These are phyloP conservation scores for Leishmania tarentolae DNA, from an alignment of 208 protist species.

Conservation along the genomic window DNA sequence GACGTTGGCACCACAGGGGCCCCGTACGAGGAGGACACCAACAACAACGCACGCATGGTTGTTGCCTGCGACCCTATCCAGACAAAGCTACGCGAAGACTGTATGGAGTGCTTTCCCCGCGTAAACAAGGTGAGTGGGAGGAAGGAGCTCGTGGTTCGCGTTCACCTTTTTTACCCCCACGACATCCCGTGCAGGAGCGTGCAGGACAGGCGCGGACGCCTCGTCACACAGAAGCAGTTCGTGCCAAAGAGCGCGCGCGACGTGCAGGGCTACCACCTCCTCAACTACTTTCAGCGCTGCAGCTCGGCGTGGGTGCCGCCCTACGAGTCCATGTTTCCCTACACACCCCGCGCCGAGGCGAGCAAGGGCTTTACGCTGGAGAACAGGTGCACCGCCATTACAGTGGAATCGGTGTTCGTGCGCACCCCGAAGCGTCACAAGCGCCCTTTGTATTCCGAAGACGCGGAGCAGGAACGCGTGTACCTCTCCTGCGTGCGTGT, in stretches of 20 bases:
- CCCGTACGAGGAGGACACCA: not conserved
- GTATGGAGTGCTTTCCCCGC: constrained; percentile 23
- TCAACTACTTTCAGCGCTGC: not conserved
- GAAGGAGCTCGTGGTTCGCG: constrained; percentile 17
- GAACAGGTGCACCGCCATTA: constrained; percentile 13
- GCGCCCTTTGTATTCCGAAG: constrained; percentile 21
- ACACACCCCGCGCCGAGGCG: not conserved
- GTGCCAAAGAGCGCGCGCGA: constrained; percentile 8
- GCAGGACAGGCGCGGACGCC: constrained; percentile 16
- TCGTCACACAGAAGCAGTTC: constrained; percentile 23
- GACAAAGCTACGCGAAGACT: constrained; percentile 26
- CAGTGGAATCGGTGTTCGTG: constrained; percentile 28
- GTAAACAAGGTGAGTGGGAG: not conserved
- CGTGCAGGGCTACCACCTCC: constrained; percentile 13
- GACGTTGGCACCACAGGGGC: not conserved
- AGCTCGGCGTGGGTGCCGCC: not conserved
- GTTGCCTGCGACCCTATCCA: constrained; percentile 23
- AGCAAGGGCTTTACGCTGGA: constrained; percentile 7
- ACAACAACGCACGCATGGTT: constrained; percentile 8
- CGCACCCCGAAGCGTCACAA: constrained; percentile 10
- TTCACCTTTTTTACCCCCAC: constrained; percentile 26
- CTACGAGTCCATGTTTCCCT: constrained; percentile 23
- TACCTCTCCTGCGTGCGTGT: constrained; percentile 19
- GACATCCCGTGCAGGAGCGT: constrained; percentile 13
- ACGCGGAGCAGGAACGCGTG: constrained; percentile 13